Evolutionary conservation across 2,329 filamentous ascomycete genomes (phyloP).

Genomic region (Talaromyces sp.): DNA sequence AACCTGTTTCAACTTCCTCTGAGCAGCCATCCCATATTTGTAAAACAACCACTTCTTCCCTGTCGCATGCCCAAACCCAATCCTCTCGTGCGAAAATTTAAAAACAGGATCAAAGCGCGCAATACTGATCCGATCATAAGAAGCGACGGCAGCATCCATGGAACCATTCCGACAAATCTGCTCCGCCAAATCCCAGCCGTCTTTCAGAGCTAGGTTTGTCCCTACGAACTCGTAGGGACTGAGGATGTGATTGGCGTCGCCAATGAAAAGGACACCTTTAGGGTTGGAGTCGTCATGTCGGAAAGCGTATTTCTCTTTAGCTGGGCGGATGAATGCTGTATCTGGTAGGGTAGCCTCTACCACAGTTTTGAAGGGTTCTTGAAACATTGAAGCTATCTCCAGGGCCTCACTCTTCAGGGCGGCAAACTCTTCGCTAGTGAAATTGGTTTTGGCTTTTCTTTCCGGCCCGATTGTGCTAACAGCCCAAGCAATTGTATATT

Average conservation of each 20-base stretch:
- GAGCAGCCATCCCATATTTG: constrained; percentile 15
- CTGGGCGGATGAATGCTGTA: constrained; percentile 40
- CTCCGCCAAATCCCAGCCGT: constrained; percentile 47
- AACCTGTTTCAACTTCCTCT: constrained; percentile 10
- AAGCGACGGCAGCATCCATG: constrained; percentile 26
- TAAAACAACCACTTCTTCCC: constrained; percentile 14
- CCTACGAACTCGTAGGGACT: constrained; percentile 50
- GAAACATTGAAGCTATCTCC: constrained; percentile 34
- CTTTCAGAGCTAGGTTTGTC: constrained; percentile 47
- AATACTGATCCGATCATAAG: constrained; percentile 37
- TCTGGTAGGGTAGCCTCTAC: constrained; percentile 38
- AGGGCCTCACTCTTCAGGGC: constrained; percentile 3
- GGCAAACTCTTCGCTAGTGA: neutral
- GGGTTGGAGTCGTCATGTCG: constrained; percentile 29
- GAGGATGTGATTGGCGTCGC: constrained; percentile 51
- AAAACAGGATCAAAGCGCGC: constrained; percentile 26
- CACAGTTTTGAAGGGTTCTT: constrained; percentile 43
- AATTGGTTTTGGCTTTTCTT: neutral
- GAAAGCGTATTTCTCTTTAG: constrained; percentile 46
- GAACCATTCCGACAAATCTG: constrained; percentile 33
- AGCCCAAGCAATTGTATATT: constrained; percentile 42
- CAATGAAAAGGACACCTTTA: constrained; percentile 44
- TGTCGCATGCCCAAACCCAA: constrained; percentile 7
- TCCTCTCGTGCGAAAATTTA: constrained; percentile 10
- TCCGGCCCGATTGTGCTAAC: constrained; percentile 32